phyloP scores from a whole-genome alignment of 2,329 filamentous ascomycete genomes.

The Tolypocladium pustulatum region DNA sequence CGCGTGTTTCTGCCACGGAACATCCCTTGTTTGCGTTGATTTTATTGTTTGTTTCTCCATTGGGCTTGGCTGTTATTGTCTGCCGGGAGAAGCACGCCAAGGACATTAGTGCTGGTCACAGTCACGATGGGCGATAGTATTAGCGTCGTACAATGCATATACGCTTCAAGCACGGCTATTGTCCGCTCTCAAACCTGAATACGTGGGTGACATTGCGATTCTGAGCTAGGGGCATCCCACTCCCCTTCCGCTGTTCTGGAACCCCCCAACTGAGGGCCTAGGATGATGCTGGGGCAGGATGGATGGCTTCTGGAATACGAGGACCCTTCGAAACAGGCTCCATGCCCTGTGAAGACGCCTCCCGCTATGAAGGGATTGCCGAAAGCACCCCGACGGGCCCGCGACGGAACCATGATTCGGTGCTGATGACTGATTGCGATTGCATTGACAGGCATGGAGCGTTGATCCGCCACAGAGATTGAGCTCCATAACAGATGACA shows the following conservation, averaged over 20 bases:
- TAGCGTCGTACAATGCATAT: constrained; percentile 2
- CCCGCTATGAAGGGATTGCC: not conserved
- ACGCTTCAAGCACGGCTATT: not conserved
- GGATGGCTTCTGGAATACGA: not conserved
- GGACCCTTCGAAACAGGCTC: not conserved
- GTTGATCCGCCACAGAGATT: not conserved
- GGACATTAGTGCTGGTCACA: constrained; percentile 20
- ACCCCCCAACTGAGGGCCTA: not conserved
- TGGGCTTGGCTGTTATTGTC: constrained; percentile 14
- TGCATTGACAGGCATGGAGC: not conserved
- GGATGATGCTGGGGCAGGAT: not conserved
- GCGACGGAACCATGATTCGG: not conserved
- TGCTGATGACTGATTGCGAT: not conserved
- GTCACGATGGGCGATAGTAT: constrained; percentile 13
- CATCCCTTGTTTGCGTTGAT: not conserved
- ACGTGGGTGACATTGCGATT: not conserved
- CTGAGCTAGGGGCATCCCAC: not conserved
- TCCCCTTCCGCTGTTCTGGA: not conserved
- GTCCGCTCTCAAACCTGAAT: not conserved
- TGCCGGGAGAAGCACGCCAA: constrained; percentile 14
- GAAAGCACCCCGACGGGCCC: not conserved
- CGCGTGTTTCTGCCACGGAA: not conserved
- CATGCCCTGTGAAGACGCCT: not conserved
- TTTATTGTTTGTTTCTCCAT: constrained; percentile 1
- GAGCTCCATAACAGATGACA: not conserved